Base-by-base conservation (phyloP, 768 basidiomycete genomes). In the Macrolepiota albuminosa region DNA sequence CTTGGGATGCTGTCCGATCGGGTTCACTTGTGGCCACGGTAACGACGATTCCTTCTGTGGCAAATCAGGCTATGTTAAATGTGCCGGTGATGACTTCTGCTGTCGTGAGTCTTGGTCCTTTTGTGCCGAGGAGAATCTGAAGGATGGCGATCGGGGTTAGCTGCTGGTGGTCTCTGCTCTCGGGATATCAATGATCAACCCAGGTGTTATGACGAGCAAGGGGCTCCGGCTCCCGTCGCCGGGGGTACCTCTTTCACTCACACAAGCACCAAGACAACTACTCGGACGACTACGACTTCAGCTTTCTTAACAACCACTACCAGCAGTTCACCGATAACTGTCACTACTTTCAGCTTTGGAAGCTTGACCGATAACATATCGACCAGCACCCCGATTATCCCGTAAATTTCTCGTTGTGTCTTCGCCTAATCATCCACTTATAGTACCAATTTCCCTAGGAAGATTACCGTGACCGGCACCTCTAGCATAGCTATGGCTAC, bases 51-150 rank as follows among this genome's bases (percentile, higher is more conserved):
- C 21, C 10, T 54, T 57, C 18, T 69, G 66, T 36, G 43, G 33
- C 9, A 63, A 59, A 29, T 31, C 58, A 46, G 61, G 60, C 6
- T 62, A 68, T 50, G 36, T 62, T 21, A 48, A 47, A 14, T 67
- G 67, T 49, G 45, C 64, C n/a, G 59, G 59, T 11, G 62, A 65
- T 42, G 56, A 60, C 56, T 68, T 68, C 63, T 68, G 67, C 54
- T 68, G 66, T 59, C 67, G 66, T 67, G 59, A 48, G 66, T 64
- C 5, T 33, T 26, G 13, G 53, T 46, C 36, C 6, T 46, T 18
- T 33, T 42, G 37, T 36, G 11, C 6, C 8, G 50, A 36, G 21
- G 21, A 52, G 14, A 16, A 52, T 37, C 36, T 11, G 14, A 16
- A 52, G 21, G 29, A 45, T 6, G 4, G 3, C 31, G 8, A 8